Evolutionary conservation across 1,139 yeast genomes (phyloP), one percentile per base, ranked within the genome.

Genomic region (Kurtzmaniella natalensis): DNA sequence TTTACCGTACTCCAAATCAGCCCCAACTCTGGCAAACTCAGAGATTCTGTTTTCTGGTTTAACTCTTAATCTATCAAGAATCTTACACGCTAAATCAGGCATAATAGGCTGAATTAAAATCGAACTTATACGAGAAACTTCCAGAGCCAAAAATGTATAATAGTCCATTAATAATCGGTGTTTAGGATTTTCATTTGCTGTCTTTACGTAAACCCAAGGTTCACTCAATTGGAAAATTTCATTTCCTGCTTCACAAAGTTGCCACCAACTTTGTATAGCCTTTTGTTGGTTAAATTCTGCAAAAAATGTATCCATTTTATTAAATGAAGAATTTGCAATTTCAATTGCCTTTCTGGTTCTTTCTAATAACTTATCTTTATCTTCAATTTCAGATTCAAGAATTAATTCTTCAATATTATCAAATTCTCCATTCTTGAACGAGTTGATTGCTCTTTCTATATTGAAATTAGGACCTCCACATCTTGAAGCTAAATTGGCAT

Each of bases 401-500:
- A 64, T 50, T 1, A 57, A 10, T 4, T 34, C 36, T 5, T 61
- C 63, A 21, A 66, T 58, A 25, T 48, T 37, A 1, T 41, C 45
- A 38, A 44, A 65, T 19, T 45, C 39, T 0, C 62, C 60, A 4
- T 23, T 16, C 14, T 18, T 16, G 10, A 24, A 19, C 15, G 17
- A 13, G 7, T 18, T 4, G 6, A 68, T 62, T 8, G 85, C 70
- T 21, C 72, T 56, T n/a, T 53, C 51, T 15, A 86, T 67, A 48
- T 72, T 59, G 48, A 92, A 89, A 37, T 79, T 76, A 15, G 72
- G 65, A 0, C 92, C 87, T 33, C 94, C 80, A 30, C 81, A 73
- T 38, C 98, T 64, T 39, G 81, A 73, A 17, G 82, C 67, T 35
- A 89, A 64, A 48, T 92, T 92, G 32, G 94, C 89, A 56, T 82